Evolutionary conservation across 202 grass and related monocot species (phyloP).

Genomic region (Schoenoplectus triqueter): DNA sequence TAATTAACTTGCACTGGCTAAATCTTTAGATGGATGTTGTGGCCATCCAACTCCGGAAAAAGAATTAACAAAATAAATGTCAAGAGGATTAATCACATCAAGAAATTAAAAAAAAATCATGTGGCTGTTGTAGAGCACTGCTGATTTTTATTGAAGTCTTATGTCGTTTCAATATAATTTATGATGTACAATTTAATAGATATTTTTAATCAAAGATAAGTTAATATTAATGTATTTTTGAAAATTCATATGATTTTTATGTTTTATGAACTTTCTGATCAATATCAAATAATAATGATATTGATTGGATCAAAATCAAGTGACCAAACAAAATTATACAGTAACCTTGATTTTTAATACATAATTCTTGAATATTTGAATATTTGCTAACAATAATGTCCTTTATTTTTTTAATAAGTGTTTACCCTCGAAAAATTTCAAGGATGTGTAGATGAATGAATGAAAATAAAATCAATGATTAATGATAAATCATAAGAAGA

Average conservation of each 20-base stretch:
- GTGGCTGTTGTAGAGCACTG: neutral
- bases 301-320: too few species aligned
- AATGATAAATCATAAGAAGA: too few species aligned
- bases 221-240: neutral
- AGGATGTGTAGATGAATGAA: too few species aligned
- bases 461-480: too few species aligned
- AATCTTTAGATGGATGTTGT: conserved; percentile 4
- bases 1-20: neutral
- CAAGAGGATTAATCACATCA: neutral
- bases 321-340: too few species aligned
- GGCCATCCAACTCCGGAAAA: neutral
- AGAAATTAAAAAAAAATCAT: neutral
- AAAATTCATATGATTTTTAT: neutral
- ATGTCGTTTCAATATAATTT: neutral
- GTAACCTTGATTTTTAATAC: too few species aligned
- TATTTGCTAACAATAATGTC: too few species aligned
- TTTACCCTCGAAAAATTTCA: too few species aligned
- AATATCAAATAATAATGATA: neutral
- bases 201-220: neutral
- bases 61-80: neutral
- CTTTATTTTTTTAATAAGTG: too few species aligned
- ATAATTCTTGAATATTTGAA: too few species aligned
- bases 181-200: neutral
- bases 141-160: neutral
- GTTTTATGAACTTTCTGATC: neutral